A percentile compares a stretch with the other conserved stretches of the same genome.
phyloP scores from a whole-genome alignment of 345 rosid species.

The Clausena lansium region DNA sequence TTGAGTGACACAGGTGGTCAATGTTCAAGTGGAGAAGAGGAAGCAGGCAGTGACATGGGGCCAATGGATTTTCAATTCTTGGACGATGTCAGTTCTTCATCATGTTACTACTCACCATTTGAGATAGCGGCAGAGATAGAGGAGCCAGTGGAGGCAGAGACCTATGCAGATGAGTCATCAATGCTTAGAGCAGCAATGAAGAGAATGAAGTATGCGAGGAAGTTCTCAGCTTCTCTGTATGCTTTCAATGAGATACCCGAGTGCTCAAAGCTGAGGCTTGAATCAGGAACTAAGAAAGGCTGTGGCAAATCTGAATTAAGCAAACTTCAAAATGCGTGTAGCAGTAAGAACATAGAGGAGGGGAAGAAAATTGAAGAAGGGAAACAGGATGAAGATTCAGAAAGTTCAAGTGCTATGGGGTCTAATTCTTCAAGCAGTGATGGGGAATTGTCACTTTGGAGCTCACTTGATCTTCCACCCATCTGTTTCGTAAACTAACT shows the following conservation, averaged over 20 bases:
- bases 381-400: slow-evolving; percentile 20
- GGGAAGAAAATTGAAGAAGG: slow-evolving; percentile 16
- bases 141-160: slow-evolving; percentile 35
- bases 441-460: slow-evolving; percentile 53
- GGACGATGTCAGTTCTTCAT: slow-evolving; percentile 32
- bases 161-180: slow-evolving; percentile 36
- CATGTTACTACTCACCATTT: slow-evolving; percentile 46
- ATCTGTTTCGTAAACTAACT: slow-evolving; percentile 55
- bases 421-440: slow-evolving; percentile 17
- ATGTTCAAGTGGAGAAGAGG: slow-evolving; percentile 25
- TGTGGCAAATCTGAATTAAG: slow-evolving; percentile 28
- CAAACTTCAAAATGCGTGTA: slow-evolving; percentile 36
- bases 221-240: slow-evolving; percentile 62
- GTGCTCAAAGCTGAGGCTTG: slow-evolving; percentile 44
- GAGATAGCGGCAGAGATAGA: slow-evolving; percentile 52
- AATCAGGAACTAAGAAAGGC: slow-evolving; percentile 22
- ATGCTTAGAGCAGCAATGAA: slow-evolving; percentile 51
- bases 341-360: slow-evolving; percentile 26
- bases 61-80: slow-evolving; percentile 46
- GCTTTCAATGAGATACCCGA: slow-evolving; percentile 62
- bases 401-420: slow-evolving; percentile 16
- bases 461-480: slow-evolving; percentile 64
- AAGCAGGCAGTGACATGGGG: slow-evolving; percentile 16
- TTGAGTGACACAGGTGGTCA: slow-evolving; percentile 26
- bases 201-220: slow-evolving; percentile 61